Conservation (phyloP, 306 rosid species). For the Begonia fuchsioides region DNA sequence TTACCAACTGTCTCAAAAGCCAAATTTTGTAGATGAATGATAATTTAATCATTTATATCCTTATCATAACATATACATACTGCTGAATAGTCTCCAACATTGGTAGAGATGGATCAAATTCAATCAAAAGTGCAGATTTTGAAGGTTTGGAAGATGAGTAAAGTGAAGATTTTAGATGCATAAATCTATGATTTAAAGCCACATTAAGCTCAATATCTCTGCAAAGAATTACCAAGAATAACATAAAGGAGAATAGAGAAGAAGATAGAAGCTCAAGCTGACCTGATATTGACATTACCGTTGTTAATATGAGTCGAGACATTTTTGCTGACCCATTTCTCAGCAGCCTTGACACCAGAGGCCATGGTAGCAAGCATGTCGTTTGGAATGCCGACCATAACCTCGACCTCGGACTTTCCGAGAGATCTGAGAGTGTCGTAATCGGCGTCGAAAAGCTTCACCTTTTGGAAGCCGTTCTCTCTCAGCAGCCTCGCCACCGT, state of each 20-base stretch:
- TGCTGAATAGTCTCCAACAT: too few relatives aligned
- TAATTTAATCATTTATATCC: too few relatives aligned
- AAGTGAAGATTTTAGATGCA: too few relatives aligned
- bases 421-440: slow-evolving; percentile 36
- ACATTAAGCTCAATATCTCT: too few relatives aligned
- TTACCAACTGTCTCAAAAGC: too few relatives aligned
- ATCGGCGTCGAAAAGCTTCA: slow-evolving; percentile 91
- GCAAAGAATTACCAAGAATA: too few relatives aligned
- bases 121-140: too few relatives aligned
- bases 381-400: slow-evolving; percentile 91
- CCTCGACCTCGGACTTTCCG: slow-evolving; percentile 67
- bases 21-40: too few relatives aligned
- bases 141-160: too few relatives aligned
- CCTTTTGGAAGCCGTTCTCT: slow-evolving; percentile 72
- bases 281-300: slow-evolving; percentile 1
- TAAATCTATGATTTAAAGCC: too few relatives aligned
- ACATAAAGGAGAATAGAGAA: neutral
- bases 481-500: slow-evolving; percentile 61
- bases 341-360: slow-evolving; percentile 45
- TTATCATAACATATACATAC: too few relatives aligned
- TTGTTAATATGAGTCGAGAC: slow-evolving; percentile 36
- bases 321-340: slow-evolving; percentile 83
- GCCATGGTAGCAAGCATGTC: slow-evolving; percentile 64
- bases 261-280: neutral
- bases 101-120: too few relatives aligned